Evolutionary conservation across 345 rosid genomes (phyloP).

Genomic region (Kernera saxatilis): DNA sequence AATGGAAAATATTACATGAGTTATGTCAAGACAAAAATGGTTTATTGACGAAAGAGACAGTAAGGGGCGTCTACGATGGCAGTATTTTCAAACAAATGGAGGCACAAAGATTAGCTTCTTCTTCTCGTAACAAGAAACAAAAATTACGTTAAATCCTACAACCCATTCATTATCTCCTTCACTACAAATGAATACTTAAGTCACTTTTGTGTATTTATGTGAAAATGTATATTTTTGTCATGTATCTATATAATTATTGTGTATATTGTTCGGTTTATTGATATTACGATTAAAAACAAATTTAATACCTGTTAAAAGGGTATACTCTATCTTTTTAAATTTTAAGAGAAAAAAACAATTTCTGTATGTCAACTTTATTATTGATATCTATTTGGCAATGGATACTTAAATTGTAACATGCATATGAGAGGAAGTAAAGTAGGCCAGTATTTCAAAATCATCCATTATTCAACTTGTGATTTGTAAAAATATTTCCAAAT

Average conservation of each 20-base stretch:
- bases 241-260: too few species aligned
- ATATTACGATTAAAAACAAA: background rate
- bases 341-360: too few species aligned
- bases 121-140: background rate
- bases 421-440: too few species aligned
- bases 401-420: too few species aligned
- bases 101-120: constrained; percentile 33
- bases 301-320: too few species aligned
- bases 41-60: constrained; percentile 45
- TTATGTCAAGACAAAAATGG: constrained; percentile 64
- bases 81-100: constrained; percentile 52
- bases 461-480: background rate
- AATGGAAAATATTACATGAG: constrained; percentile 48
- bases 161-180: background rate
- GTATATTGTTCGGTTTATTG: background rate
- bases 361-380: too few species aligned
- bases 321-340: too few species aligned
- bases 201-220: background rate
- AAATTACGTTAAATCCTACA: background rate
- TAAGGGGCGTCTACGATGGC: constrained; percentile 64
- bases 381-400: too few species aligned
- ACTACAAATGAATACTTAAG: background rate
- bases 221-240: background rate
- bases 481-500: too few species aligned
- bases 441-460: too few species aligned